Conservation (phyloP, 805 yeast species). For the Candida succiphila region DNA sequence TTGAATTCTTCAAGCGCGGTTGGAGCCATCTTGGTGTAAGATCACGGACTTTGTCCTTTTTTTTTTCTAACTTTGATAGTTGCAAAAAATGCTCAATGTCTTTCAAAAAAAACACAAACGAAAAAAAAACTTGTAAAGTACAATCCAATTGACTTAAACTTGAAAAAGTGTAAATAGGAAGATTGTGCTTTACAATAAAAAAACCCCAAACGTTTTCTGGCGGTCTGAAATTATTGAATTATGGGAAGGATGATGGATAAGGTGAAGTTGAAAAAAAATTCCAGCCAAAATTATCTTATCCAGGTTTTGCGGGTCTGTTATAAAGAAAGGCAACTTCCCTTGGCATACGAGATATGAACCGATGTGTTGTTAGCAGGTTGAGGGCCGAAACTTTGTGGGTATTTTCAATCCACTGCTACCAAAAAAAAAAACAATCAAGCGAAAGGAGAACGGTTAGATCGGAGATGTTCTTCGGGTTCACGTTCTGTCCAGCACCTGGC, state of each 20-base stretch:
- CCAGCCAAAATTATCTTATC: conserved; percentile 14
- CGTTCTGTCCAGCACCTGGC: too few species aligned
- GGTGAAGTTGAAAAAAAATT: not conserved
- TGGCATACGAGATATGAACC: conserved; percentile 13
- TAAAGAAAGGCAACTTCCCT: conserved; percentile 19
- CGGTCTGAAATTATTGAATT: too few species aligned
- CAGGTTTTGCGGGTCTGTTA: conserved; percentile 24
- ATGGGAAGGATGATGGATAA: too few species aligned
- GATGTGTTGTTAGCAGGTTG: too few species aligned
- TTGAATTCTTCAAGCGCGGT: conserved; percentile 1
- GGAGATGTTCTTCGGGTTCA: too few species aligned
- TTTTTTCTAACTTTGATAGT: conserved; percentile 12
- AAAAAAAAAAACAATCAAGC: too few species aligned
- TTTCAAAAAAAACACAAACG: conserved; percentile 10
- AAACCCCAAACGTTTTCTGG: conserved; percentile 16
- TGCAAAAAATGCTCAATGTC: not conserved
- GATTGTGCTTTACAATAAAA: conserved; percentile 13
- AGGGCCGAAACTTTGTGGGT: too few species aligned
- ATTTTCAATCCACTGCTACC: too few species aligned
- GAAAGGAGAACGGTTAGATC: too few species aligned
- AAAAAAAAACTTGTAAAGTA: conserved; percentile 16
- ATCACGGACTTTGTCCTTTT: conserved; percentile 2
- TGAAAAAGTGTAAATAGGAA: not conserved
- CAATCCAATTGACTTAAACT: too few species aligned
- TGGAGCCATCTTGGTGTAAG: conserved; percentile 3